Percentiles rank a stretch among this genome's conserved stretches.
phyloP scores from a whole-genome alignment of 2,329 filamentous ascomycete genomes.

The Fusarium sp. region DNA sequence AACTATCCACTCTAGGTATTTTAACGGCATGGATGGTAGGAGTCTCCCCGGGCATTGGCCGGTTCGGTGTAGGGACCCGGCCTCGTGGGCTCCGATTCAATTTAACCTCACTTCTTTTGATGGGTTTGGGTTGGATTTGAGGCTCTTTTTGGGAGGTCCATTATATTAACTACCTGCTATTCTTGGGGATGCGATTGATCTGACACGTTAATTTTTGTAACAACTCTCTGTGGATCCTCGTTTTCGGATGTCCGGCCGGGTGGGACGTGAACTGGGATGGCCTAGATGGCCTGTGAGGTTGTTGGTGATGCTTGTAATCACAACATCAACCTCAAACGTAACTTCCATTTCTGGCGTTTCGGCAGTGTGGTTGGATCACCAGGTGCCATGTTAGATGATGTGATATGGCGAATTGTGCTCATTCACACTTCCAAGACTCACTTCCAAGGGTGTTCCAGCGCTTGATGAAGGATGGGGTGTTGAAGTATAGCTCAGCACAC shows the following conservation, averaged over 20 bases:
- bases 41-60: conserved; percentile 29
- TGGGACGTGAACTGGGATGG: neutral
- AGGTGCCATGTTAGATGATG: conserved; percentile 1
- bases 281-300: neutral
- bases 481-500: neutral
- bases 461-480: neutral
- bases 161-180: conserved; percentile 30
- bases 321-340: conserved; percentile 16
- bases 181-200: neutral
- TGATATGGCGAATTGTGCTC: conserved; percentile 13
- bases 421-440: neutral
- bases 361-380: neutral
- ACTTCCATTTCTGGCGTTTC: neutral
- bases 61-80: conserved; percentile 16
- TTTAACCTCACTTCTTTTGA: conserved; percentile 1
- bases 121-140: conserved; percentile 10
- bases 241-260: neutral
- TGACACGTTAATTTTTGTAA: conserved; percentile 3
- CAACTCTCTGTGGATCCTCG: neutral
- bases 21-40: conserved; percentile 7
- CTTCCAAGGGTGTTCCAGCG: neutral
- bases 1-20: conserved; percentile 34
- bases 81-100: conserved; percentile 16
- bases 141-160: neutral
- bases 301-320: neutral